Conservation (phyloP, 108 stramenopile genomes). For the Skeletonema potamos region DNA sequence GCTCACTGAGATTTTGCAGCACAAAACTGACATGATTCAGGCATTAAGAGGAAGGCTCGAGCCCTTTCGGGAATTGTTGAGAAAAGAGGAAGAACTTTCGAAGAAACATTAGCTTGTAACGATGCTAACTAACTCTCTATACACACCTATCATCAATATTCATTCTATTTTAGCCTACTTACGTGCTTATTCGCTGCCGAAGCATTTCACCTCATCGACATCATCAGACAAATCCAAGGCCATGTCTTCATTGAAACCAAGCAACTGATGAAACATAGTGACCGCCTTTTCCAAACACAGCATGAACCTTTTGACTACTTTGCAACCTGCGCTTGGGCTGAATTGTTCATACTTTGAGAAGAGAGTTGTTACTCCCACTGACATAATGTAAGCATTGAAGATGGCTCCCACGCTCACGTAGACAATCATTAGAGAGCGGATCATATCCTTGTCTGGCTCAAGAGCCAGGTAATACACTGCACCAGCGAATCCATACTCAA, state of each 20-base stretch:
- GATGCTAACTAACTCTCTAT: too few species aligned
- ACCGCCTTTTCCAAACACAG: slow-evolving; percentile 11
- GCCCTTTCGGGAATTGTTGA: slow-evolving; percentile 50
- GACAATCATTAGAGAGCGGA: slow-evolving; percentile 22
- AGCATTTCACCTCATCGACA: slow-evolving; percentile 2
- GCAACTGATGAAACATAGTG: slow-evolving; percentile 21
- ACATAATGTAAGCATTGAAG: slow-evolving; percentile 37
- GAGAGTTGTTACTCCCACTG: slow-evolving; percentile 9
- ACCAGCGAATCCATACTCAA: slow-evolving; percentile 34
- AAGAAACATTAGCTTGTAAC: not conserved
- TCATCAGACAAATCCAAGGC: slow-evolving; percentile 26
- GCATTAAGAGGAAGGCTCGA: slow-evolving; percentile 63
- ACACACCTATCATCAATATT: too few species aligned
- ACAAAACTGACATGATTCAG: slow-evolving; percentile 76
- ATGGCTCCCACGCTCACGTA: slow-evolving; percentile 21
- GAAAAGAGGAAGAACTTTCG: slow-evolving; percentile 36
- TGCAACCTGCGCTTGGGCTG: not conserved
- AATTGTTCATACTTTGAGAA: slow-evolving; percentile 3
- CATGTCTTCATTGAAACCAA: slow-evolving; percentile 36
- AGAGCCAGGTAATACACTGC: slow-evolving; percentile 12
- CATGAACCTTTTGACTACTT: not conserved
- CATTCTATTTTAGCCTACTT: too few species aligned
- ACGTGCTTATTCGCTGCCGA: not conserved
- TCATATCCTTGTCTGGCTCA: slow-evolving; percentile 13
- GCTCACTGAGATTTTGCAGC: slow-evolving; percentile 86